phyloP scores from a whole-genome alignment of 306 rosid species.

The Medicago lupulina region DNA sequence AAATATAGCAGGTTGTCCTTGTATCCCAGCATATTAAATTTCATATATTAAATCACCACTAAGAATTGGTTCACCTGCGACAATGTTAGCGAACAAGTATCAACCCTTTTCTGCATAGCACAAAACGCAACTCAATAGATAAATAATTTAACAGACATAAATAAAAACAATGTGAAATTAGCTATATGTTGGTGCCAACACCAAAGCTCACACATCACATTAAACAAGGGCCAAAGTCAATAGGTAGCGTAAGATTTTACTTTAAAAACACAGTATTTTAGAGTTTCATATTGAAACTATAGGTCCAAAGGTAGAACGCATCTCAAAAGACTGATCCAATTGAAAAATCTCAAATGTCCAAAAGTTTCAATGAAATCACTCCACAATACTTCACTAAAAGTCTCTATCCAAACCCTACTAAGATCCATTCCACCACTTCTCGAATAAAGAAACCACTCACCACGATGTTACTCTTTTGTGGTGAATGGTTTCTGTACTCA shows the following conservation, averaged over 20 bases:
- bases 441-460: no score
- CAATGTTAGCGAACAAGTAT: neutral
- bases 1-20: slow-evolving; percentile 36
- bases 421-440: no score
- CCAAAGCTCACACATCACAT: neutral
- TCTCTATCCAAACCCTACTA: no score
- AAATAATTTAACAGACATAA: neutral
- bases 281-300: neutral
- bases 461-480: no score
- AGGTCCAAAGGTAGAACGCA: neutral
- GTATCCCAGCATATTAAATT: slow-evolving; percentile 63
- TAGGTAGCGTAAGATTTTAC: neutral
- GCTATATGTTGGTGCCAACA: neutral
- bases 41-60: slow-evolving; percentile 72
- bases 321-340: neutral
- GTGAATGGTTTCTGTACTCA: no score
- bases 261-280: neutral
- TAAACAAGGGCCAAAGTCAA: no score
- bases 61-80: slow-evolving; percentile 56
- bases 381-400: no score
- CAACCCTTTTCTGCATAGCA: slow-evolving; percentile 7
- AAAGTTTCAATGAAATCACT: no score
- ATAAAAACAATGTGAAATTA: neutral
- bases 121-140: slow-evolving; percentile 12
- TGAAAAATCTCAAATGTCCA: neutral